Base-by-base conservation (phyloP, 805 yeast species). In the Candida ponderosae region DNA sequence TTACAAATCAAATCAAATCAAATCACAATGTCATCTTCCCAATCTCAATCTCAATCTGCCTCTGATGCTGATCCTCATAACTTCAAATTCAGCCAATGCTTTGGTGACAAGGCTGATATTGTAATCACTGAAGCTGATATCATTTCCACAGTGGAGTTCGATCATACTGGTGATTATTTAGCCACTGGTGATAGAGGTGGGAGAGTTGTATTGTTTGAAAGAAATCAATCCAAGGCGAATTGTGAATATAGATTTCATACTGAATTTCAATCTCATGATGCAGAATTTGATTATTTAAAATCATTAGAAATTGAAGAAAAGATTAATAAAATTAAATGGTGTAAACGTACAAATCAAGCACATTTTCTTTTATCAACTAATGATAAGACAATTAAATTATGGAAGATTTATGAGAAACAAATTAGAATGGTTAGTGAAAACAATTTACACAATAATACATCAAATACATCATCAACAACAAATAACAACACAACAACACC, bases 131-230 rank as follows among this genome's bases (percentile, higher is more conserved):
- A 89, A 56, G 96, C 97, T 4, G 99, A 93, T 60, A 89, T 93
- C 56, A 93, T 93, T 44, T 84, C 96, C 16, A 86, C 98, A 3
- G 97, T 93, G 30, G 97, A 93, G 63, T 93, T 93, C 54, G 96
- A 93, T 59, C 84, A 81, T 55, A 76, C 93, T 7, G 99, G 99
- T 35, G 88, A 93, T 56, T 93, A 81, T 55, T 66, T 93, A 40
- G 99, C 98, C 42, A 93, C 98, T 2, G 99, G 99, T 44, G 99
- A 93, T 65, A 80, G 89, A 56, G 99, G 99, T 38, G 99, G 99
- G 21, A 75, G 99, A 46, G 97, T 93, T 31, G 99, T 93, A 14
- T 63, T 93, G 37, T 93, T 93, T 61, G 97, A 93, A 61, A 75
- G 97, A 51, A 88, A 86, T 59, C 80, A 74, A 47, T 62, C 65